These are phyloP conservation scores for Viridothelium virens DNA, from an alignment of 495 filamentous ascomycete genomes.

Conservation along the genomic window DNA sequence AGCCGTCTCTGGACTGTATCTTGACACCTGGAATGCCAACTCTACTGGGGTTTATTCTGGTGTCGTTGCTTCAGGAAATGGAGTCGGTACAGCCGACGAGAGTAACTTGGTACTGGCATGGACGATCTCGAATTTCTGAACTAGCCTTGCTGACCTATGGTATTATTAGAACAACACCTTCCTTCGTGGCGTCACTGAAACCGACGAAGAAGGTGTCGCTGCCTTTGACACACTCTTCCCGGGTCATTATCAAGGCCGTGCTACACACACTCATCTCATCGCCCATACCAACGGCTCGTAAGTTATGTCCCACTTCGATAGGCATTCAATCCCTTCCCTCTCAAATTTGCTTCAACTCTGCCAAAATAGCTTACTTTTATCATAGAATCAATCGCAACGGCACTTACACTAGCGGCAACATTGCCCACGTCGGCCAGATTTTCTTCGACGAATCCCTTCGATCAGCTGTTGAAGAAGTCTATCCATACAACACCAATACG, in stretches of 20 bases:
- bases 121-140: neutral
- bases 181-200: slow-evolving; percentile 45
- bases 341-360: neutral
- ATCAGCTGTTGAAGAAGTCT: slow-evolving; percentile 45
- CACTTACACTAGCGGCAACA: slow-evolving; percentile 42
- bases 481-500: slow-evolving; percentile 51
- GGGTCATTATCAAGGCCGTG: slow-evolving; percentile 53
- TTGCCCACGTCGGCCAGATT: slow-evolving; percentile 53
- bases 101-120: neutral
- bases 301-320: slow-evolving; percentile 12
- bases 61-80: slow-evolving; percentile 17
- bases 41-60: slow-evolving; percentile 51
- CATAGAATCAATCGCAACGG: slow-evolving; percentile 35
- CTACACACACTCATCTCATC: slow-evolving; percentile 49
- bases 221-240: slow-evolving; percentile 52
- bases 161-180: slow-evolving; percentile 39
- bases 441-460: slow-evolving; percentile 57
- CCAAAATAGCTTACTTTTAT: slow-evolving; percentile 21
- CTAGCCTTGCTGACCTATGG: slow-evolving; percentile 26
- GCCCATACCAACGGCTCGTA: slow-evolving; percentile 16
- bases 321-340: neutral
- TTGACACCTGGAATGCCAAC: slow-evolving; percentile 56
- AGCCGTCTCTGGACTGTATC: slow-evolving; percentile 46
- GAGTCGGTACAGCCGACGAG: slow-evolving; percentile 20
- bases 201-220: slow-evolving; percentile 49